A percentile compares a stretch with the other conserved stretches of the same genome.
phyloP scores from a whole-genome alignment of 768 basidiomycete genomes.

The Kwoniella botswanensis region DNA sequence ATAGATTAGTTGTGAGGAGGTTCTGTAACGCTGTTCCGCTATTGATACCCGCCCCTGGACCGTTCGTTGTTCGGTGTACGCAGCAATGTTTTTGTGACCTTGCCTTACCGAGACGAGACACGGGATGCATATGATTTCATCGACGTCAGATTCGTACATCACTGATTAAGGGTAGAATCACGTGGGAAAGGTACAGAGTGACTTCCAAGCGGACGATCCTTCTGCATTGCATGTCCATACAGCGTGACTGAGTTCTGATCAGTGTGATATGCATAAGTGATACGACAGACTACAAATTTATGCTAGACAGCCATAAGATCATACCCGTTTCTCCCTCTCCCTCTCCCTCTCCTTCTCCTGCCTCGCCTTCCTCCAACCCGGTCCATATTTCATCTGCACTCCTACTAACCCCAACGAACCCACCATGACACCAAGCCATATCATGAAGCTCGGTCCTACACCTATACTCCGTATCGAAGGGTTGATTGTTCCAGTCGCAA shows the following conservation, averaged over 20 bases:
- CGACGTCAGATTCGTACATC: background rate
- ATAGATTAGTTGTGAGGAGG: too few relatives aligned
- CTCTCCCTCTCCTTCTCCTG: constrained; percentile 7
- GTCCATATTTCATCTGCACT: constrained; percentile 9
- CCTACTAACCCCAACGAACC: constrained; percentile 1
- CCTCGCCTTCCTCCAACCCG: constrained; percentile 3
- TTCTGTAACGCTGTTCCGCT: too few relatives aligned
- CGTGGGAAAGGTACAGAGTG: background rate
- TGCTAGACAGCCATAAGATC: too few relatives aligned
- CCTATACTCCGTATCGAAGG: constrained; percentile 7
- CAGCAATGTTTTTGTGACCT: background rate
- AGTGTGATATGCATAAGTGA: too few relatives aligned
- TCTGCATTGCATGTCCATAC: too few relatives aligned
- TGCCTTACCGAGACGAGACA: background rate
- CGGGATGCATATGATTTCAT: background rate
- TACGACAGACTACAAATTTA: too few relatives aligned
- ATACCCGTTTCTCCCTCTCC: background rate
- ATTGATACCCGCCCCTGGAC: too few relatives aligned
- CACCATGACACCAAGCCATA: constrained; percentile 6
- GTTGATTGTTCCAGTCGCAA: constrained; percentile 10
- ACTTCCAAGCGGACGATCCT: too few relatives aligned
- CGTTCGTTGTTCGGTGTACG: background rate
- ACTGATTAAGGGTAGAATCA: background rate
- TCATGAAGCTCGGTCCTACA: constrained; percentile 11
- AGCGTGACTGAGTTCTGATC: too few relatives aligned